Evolutionary conservation across 2,329 filamentous ascomycete genomes (phyloP), one percentile per base, ranked within the genome.

Genomic region (Hypoxylon sp.): DNA sequence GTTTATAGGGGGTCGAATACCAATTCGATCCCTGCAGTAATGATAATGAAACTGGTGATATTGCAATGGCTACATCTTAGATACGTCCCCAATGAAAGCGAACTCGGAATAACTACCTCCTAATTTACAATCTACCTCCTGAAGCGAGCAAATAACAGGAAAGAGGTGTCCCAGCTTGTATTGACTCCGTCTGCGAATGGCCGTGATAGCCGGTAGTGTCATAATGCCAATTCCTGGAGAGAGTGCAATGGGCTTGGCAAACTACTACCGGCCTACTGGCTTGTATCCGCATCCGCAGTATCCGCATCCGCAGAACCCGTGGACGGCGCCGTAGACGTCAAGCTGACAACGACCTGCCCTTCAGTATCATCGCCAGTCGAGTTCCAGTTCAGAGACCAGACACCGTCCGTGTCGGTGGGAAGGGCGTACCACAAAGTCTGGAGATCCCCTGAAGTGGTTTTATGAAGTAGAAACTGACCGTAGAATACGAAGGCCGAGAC

Each of bases 341-440:
- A 59, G 39, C 66, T 70, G 21, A 75, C 64, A 12, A 60, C 2
- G 21, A 73, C 58, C 37, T 68, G 58, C 5, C 63, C 67, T 2
- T 63, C 43, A n/a, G 63, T 54, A 6, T 53, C 27, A 25, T 72
- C 70, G 34, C 50, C 65, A 29, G 65, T 74, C n/a, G 54, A 48
- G 61, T 75, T 74, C 73, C 73, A 75, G 37, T 69, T 68, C 27
- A 75, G 67, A n/a, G 51, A 32, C 62, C 68, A 75, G 59, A 74
- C 47, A 25, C 62, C 57, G 5, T 72, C 70, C n/a, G 63, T 16
- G 9, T 53, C 63, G 32, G 67, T 56, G 8, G 72, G 73, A 5
- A 67, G 45, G 34, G 71, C 71, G 29, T 72, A 74, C 70, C 71
- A 75, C 58, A 69, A 21, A 2, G 71, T 70, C 58, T 71, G 37